Percentiles rank a stretch among this genome's conserved stretches.
These are phyloP conservation scores for Puccinia novopanici DNA, from an alignment of 1,284 basidiomycete genomes.

Conservation along the genomic window DNA sequence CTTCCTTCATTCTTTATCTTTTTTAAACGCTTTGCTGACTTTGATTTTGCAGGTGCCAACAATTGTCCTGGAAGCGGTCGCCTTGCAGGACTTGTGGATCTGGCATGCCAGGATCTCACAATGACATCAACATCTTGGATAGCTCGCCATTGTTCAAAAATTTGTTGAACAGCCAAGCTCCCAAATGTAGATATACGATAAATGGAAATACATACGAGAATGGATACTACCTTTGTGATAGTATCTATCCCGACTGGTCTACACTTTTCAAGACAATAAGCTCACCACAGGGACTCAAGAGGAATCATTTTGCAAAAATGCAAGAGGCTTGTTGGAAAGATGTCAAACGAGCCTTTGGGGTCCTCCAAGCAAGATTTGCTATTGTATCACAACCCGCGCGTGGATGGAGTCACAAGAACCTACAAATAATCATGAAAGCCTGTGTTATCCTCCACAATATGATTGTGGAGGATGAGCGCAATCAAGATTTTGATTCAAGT, in stretches of 20 bases:
- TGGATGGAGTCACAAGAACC: too few species aligned
- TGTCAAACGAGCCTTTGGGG: conserved; percentile 11
- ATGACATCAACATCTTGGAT: too few species aligned
- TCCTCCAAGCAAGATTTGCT: too few species aligned
- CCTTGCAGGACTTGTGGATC: not conserved
- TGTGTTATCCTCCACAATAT: too few species aligned
- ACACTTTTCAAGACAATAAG: too few species aligned
- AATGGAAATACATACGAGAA: not conserved
- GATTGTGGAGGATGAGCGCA: not conserved
- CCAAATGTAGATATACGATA: not conserved
- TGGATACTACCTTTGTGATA: conserved; percentile 1
- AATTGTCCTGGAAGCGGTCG: conserved; percentile 14
- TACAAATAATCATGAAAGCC: too few species aligned
- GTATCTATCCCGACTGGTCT: too few species aligned
- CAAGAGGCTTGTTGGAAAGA: conserved; percentile 16
- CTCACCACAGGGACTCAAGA: not conserved
- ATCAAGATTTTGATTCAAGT: too few species aligned
- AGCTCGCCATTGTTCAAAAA: too few species aligned
- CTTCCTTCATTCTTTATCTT: not conserved
- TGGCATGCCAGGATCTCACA: conserved; percentile 12
- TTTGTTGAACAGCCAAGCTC: not conserved
- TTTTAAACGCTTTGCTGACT: too few species aligned
- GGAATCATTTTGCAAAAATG: not conserved
- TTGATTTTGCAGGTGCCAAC: conserved; percentile 6
- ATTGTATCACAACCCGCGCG: too few species aligned